These are phyloP conservation scores for Tylopilus sp. DNA, from an alignment of 768 basidiomycete genomes.

Conservation along the genomic window DNA sequence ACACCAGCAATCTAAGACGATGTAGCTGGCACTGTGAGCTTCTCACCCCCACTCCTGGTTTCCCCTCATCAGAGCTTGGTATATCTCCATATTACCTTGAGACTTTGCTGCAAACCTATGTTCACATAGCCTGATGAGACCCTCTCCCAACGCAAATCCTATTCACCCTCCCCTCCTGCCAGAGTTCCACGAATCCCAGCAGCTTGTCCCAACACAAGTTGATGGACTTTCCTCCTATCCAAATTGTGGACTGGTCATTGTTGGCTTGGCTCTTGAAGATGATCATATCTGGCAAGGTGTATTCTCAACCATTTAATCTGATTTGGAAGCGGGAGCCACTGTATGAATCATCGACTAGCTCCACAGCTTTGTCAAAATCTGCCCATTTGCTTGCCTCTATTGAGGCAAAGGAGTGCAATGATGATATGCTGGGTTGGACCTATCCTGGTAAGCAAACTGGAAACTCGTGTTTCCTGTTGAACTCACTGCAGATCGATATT, in stretches of 20 bases:
- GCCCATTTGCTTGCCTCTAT: background rate
- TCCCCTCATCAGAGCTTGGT: background rate
- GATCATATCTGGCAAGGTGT: background rate
- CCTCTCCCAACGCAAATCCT: background rate
- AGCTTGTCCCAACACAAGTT: background rate
- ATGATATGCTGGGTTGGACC: background rate
- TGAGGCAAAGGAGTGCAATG: background rate
- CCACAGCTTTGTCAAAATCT: background rate
- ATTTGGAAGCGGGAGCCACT: background rate
- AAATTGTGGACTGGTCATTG: background rate
- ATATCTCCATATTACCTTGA: background rate
- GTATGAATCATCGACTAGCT: background rate
- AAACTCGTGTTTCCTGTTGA: background rate
- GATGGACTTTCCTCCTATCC: background rate
- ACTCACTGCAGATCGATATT: background rate
- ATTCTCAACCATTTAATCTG: background rate
- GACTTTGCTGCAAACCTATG: background rate
- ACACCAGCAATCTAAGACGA: background rate
- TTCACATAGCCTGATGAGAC: background rate
- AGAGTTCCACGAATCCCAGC: background rate
- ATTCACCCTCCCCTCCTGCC: background rate
- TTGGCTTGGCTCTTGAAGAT: background rate
- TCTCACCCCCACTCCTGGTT: background rate
- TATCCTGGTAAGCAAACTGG: background rate
- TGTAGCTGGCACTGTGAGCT: background rate